phyloP scores from a whole-genome alignment of 169 alveolate genomes.

The Plasmodium adleri region DNA sequence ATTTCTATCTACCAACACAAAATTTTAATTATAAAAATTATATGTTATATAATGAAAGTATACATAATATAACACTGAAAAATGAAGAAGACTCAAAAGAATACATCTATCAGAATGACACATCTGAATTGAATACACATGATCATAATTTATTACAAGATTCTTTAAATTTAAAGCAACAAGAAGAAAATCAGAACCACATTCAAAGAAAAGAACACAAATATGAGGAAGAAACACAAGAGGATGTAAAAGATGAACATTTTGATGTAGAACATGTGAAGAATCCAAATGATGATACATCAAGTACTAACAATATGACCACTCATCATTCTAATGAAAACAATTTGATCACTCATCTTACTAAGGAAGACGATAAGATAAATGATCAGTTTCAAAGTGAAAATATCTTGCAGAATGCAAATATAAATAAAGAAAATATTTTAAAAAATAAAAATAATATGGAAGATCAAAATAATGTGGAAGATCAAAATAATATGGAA shows the following conservation, averaged over 20 bases:
- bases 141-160: neutral
- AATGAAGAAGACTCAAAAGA: neutral
- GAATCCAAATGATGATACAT: neutral
- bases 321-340: too few species aligned
- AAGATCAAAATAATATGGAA: too few species aligned
- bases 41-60: slow-evolving; percentile 28
- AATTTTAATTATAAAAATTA: slow-evolving; percentile 62
- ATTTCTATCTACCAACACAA: slow-evolving; percentile 60
- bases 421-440: too few species aligned
- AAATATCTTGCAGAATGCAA: too few species aligned
- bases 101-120: neutral
- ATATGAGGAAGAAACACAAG: neutral
- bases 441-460: too few species aligned
- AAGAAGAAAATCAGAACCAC: neutral
- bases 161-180: neutral
- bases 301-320: too few species aligned
- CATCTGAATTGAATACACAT: neutral
- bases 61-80: neutral
- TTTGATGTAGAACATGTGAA: neutral
- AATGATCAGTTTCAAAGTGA: too few species aligned
- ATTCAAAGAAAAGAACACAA: neutral
- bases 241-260: neutral
- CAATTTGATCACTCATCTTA: too few species aligned
- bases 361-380: too few species aligned
- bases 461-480: neutral